Evolutionary conservation across 768 basidiomycete species (phyloP), one percentile per base, ranked within the genome.

Genomic region (Kockovaella imperatae): DNA sequence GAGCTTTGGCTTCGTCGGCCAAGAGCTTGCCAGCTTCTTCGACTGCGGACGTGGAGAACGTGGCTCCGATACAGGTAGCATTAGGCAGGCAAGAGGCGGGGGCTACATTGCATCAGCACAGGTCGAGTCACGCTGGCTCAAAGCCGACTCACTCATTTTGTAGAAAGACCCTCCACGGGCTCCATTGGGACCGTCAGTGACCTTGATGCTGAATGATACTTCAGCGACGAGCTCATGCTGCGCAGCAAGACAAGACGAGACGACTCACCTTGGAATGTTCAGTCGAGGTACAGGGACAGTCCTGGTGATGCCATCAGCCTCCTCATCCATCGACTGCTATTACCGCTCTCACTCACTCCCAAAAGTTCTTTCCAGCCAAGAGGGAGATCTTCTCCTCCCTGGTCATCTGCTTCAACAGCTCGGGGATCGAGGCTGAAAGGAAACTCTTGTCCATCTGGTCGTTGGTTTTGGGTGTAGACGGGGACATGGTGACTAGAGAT

Each of bases 151-250:
- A 64, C 62, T 54, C 64, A 63, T 67, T n/a, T 67, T 48, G 44
- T 49, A 67, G 56, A 62, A 61, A 3, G 36, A 47, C 8, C 45
- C 53, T 24, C 83, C 83, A 60, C 83, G 74, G 26, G 83, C 82
- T 34, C 83, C 83, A 78, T 83, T 82, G 23, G 82, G 82, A 6
- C 81, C 82, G 70, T 83, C 81, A 60, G 80, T 81, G 77, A 85
- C 82, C 21, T 83, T 78, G 56, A 84, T 74, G 24, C 78, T 75
- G 4, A 5, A 20, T 7, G 25, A 1, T 20, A 30, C 80, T 68
- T 81, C 80, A 66, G 79, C 80, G n/a, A n/a, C n/a, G n/a, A n/a
- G n/a, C n/a, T n/a, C n/a, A n/a, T n/a, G n/a, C n/a, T n/a, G n/a
- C n/a, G 83, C 78, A 13, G 70, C 73, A 14, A 82, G 75, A 21